Percentiles rank a stretch among this genome's conserved stretches.
Evolutionary conservation across 2,329 filamentous ascomycete genomes (phyloP).

Genomic region (Stromatinia cepivora): DNA sequence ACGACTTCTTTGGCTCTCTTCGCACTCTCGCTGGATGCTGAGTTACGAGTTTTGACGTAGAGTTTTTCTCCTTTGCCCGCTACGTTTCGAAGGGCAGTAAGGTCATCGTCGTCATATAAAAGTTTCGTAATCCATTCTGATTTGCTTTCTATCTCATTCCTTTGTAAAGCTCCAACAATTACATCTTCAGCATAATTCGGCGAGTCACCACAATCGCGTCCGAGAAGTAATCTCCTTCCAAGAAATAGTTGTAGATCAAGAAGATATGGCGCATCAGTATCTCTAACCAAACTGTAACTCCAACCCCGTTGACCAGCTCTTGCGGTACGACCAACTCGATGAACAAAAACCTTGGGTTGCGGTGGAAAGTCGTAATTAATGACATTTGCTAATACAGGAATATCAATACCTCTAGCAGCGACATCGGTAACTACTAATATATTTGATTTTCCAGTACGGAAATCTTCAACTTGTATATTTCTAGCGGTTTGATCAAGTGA

Average conservation of each 20-base stretch:
- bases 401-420: slow-evolving; percentile 95
- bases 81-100: slow-evolving; percentile 69
- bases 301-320: slow-evolving; percentile 90
- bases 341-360: slow-evolving; percentile 94
- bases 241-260: slow-evolving; percentile 94
- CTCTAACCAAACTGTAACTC: slow-evolving; percentile 89
- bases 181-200: slow-evolving; percentile 80
- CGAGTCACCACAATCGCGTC: slow-evolving; percentile 58
- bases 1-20: slow-evolving; percentile 81
- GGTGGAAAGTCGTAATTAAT: slow-evolving; percentile 99
- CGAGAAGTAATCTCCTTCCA: slow-evolving; percentile 77
- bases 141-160: slow-evolving; percentile 71
- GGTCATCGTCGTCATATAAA: slow-evolving; percentile 72
- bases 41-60: slow-evolving; percentile 85
- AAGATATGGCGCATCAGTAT: slow-evolving; percentile 86
- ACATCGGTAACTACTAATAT: slow-evolving; percentile 96
- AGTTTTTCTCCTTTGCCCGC: slow-evolving; percentile 88
- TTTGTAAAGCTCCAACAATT: slow-evolving; percentile 72
- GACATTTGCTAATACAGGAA: slow-evolving; percentile 91
- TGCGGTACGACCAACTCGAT: slow-evolving; percentile 93
- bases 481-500: slow-evolving; percentile 91
- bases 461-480: slow-evolving; percentile 88
- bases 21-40: slow-evolving; percentile 86
- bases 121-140: slow-evolving; percentile 84
- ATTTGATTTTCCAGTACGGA: slow-evolving; percentile 79